Conservation (phyloP, 768 basidiomycete species). For the Podaxis pistillaris region DNA sequence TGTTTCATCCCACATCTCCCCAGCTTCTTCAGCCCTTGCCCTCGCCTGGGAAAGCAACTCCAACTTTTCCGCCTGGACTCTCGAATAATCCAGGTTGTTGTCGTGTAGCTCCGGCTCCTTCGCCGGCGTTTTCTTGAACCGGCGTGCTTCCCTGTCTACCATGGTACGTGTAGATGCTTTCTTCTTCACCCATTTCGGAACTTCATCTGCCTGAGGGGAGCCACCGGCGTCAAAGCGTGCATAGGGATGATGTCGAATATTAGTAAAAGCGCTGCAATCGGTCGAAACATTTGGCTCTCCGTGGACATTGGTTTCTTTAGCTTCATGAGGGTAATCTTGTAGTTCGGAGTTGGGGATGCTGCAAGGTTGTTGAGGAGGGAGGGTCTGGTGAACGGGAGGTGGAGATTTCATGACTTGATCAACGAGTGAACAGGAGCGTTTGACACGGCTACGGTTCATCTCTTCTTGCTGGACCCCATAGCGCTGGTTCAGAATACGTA, state of each 20-base stretch:
- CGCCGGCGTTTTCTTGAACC: neutral
- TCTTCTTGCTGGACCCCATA: neutral
- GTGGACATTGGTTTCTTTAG: neutral
- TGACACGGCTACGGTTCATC: neutral
- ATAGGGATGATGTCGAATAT: neutral
- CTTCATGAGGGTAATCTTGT: neutral
- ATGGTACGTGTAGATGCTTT: neutral
- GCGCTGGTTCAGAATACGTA: neutral
- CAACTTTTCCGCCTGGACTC: neutral
- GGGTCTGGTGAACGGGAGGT: neutral
- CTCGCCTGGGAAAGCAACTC: neutral
- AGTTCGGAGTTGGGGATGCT: no score
- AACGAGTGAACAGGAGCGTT: neutral
- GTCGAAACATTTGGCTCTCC: neutral
- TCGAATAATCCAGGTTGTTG: neutral
- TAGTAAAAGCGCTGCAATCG: neutral
- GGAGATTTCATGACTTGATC: conserved; percentile 1
- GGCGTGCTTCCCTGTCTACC: neutral
- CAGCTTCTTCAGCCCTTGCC: neutral
- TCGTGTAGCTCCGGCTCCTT: neutral
- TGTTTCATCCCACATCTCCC: neutral
- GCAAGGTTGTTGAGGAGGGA: neutral
- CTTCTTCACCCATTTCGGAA: neutral
- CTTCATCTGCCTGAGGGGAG: neutral
- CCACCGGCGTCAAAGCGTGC: neutral